Conservation (phyloP, 2,329 filamentous ascomycete species). For the Colletotrichum tropicicola region DNA sequence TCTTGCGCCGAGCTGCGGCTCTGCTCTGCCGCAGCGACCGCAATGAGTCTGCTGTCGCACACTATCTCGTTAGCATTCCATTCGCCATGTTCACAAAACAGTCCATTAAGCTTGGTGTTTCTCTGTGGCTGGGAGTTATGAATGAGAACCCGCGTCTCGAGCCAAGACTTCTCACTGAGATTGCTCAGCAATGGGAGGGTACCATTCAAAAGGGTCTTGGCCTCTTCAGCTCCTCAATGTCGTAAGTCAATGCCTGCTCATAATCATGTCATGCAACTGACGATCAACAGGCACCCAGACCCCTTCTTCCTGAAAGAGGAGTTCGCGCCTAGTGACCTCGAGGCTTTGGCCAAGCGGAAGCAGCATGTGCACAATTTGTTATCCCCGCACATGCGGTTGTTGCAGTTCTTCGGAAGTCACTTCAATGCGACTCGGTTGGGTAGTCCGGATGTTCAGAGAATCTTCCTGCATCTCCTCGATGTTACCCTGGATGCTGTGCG, state of each 20-base stretch:
- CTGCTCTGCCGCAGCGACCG: conserved; percentile 81
- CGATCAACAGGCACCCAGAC: conserved; percentile 69
- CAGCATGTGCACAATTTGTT: conserved; percentile 84
- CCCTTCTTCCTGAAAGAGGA: conserved; percentile 93
- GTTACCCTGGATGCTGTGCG: conserved; percentile 80
- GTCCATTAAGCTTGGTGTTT: conserved; percentile 94
- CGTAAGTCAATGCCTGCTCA: conserved; percentile 50
- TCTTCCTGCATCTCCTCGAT: conserved; percentile 84
- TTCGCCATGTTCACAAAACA: conserved; percentile 94
- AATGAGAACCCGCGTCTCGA: conserved; percentile 94
- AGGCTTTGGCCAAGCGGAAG: conserved; percentile 76
- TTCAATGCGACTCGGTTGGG: conserved; percentile 93
- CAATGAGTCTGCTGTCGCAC: conserved; percentile 81
- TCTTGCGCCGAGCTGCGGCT: conserved; percentile 84
- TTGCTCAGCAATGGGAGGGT: conserved; percentile 90
- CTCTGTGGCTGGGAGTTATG: conserved; percentile 95
- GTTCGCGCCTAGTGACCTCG: conserved; percentile 89
- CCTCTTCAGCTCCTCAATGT: conserved; percentile 79
- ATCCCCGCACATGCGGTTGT: conserved; percentile 83
- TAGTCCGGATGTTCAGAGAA: conserved; percentile 80
- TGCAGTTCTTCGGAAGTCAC: conserved; percentile 93
- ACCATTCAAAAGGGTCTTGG: conserved; percentile 82
- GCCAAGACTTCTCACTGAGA: conserved; percentile 83
- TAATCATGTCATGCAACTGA: conserved; percentile 38
- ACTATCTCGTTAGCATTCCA: conserved; percentile 90